A percentile compares a stretch with the other conserved stretches of the same genome.
These are phyloP conservation scores for Candida adriatica DNA, from an alignment of 805 yeast species.

Conservation along the genomic window DNA sequence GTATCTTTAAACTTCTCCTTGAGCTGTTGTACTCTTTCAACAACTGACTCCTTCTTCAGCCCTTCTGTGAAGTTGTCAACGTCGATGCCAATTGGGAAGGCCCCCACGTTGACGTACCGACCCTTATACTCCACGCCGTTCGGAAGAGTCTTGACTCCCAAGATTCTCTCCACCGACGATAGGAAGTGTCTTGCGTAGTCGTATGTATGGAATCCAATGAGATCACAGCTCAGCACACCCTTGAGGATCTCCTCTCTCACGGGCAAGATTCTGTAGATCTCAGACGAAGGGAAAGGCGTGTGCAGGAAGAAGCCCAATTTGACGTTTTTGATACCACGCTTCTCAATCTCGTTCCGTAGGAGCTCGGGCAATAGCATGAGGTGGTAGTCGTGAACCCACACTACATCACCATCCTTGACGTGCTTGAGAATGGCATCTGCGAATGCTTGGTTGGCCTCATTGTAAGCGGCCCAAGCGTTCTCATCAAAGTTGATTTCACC, in stretches of 20 bases:
- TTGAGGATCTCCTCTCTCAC: conserved; percentile 86
- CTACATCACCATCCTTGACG: conserved; percentile 75
- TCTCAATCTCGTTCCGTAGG: conserved; percentile 56
- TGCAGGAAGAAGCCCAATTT: conserved; percentile 91
- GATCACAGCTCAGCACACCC: conserved; percentile 90
- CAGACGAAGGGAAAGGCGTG: conserved; percentile 97
- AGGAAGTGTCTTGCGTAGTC: conserved; percentile 96
- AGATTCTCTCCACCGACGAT: conserved; percentile 78
- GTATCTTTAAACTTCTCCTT: conserved; percentile 63
- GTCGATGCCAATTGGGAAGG: conserved; percentile 98
- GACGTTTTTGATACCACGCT: conserved; percentile 43
- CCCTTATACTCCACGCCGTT: conserved; percentile 80
- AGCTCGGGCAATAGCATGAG: conserved; percentile 90
- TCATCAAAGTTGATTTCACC: conserved; percentile 99
- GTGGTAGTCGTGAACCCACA: conserved; percentile 99
- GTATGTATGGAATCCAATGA: conserved; percentile 98
- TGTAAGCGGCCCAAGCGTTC: conserved; percentile 95
- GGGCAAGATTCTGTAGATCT: conserved; percentile 91
- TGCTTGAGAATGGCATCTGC: conserved; percentile 65
- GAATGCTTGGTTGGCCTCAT: conserved; percentile 82
- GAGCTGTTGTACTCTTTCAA: conserved; percentile 56
- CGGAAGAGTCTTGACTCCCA: conserved; percentile 79
- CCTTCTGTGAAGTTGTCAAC: conserved; percentile 87
- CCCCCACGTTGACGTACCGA: conserved; percentile 79
- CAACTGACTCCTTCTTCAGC: conserved; percentile 53